A percentile compares a stretch with the other conserved stretches of the same genome.
Evolutionary conservation across 208 protist genomes (phyloP).

Genomic region (Polymyxa betae): DNA sequence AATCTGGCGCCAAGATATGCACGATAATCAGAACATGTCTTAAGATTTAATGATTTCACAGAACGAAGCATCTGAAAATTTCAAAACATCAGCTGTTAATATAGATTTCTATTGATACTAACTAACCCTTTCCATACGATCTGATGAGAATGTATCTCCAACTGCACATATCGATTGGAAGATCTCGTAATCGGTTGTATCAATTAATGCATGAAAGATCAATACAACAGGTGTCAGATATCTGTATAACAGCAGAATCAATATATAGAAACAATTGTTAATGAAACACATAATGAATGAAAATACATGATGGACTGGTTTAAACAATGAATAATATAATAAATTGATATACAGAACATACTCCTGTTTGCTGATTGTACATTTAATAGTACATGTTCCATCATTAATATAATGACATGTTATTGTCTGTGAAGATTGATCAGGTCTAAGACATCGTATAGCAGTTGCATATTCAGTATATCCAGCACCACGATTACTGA

Average conservation of each 20-base stretch:
- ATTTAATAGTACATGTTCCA: constrained; percentile 73
- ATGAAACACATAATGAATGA: background rate
- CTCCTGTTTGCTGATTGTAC: constrained; percentile 72
- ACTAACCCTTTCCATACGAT: constrained; percentile 38
- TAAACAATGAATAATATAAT: background rate
- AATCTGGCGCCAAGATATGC: constrained; percentile 61
- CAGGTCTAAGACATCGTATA: constrained; percentile 88
- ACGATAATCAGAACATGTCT: background rate
- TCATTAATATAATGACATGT: constrained; percentile 94
- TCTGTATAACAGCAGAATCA: too few relatives aligned
- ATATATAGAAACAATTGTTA: too few relatives aligned
- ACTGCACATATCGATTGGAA: constrained; percentile 19
- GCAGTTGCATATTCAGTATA: constrained; percentile 92
- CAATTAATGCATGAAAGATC: constrained; percentile 24
- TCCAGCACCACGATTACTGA: constrained; percentile 82
- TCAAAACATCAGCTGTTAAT: background rate
- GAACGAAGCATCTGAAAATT: background rate
- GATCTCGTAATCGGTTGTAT: constrained; percentile 52
- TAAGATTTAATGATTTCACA: constrained; percentile 29
- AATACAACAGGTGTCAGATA: constrained; percentile 10
- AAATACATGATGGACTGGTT: background rate
- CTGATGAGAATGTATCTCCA: constrained; percentile 14
- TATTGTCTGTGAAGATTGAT: constrained; percentile 87
- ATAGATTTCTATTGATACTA: background rate
- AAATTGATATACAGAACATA: constrained; percentile 10